Base-by-base conservation (phyloP, 2,329 filamentous ascomycete genomes). In the Colletotrichum chlorophyti region DNA sequence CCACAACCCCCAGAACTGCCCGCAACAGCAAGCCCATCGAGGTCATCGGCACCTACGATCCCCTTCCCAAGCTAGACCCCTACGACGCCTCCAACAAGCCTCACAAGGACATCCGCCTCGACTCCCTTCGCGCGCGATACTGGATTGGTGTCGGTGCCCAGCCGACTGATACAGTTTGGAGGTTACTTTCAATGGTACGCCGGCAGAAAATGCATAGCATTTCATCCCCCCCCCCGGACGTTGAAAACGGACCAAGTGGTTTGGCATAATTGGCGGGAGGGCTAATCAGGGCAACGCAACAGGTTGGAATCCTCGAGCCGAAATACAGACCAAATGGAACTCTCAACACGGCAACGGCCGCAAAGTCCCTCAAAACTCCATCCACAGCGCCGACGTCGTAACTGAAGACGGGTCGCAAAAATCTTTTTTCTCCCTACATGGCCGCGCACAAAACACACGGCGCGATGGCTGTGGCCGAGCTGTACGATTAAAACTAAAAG, bases 91-190 rank as follows among this genome's bases (percentile, higher is more conserved):
- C 83, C n/a, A 85, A 86, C 15, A 85, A 87, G 57, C 83, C 91
- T 53, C 91, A 90, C 79, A 99, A 99, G 76, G 93, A 98, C 65
- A 91, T 99, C 71, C 88, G 91, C 69, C 83, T 99, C 12, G 95
- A 99, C 74, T 79, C 84, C 7, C 79, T 85, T 64, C 83, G 95
- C 60, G 91, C 94, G 55, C 89, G 90, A 74, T 99, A 99, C 79
- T 99, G 95, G 95, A 83, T 99, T 31, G 95, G 95, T 72, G 94
- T 98, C 4, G 95, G 95, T 1, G 95, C 95, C 53, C 95, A 99
- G 77, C 95, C 95, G 9, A 93, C 90, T 62, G 91, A 97, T 65
- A 88, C 91, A 3, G 91, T 90, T 31, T 97, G 93, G 93, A 83
- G 91, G 71, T 74, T 98, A 67, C 78, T 99, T 66, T 85, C 84